These are phyloP conservation scores for Diospyros lotus DNA, from an alignment of 148 eudicot genomes.

Conservation along the genomic window DNA sequence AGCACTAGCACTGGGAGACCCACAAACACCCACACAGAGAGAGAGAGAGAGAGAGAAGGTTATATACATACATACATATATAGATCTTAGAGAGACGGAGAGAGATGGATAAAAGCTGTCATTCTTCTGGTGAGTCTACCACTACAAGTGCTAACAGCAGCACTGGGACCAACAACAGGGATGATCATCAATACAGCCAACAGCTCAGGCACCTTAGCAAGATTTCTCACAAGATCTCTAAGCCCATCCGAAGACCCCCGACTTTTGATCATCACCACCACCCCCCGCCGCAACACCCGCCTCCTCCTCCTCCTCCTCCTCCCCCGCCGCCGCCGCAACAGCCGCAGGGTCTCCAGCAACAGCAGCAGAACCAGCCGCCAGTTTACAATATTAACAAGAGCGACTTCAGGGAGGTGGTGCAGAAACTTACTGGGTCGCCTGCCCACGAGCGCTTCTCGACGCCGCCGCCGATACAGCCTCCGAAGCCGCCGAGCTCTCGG, in stretches of 20 bases:
- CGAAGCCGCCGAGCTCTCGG: conserved; percentile 62
- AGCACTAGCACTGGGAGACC: too few species aligned
- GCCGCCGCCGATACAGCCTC: conserved; percentile 33
- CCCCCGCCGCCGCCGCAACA: conserved; percentile 18
- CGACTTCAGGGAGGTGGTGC: conserved; percentile 91
- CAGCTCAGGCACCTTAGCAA: conserved; percentile 56
- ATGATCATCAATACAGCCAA: conserved; percentile 41
- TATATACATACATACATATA: too few species aligned
- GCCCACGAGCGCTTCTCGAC: conserved; percentile 45
- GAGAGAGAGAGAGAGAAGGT: too few species aligned
- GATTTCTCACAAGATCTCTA: conserved; percentile 73
- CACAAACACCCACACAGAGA: too few species aligned
- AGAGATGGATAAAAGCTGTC: conserved; percentile 38
- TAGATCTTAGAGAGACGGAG: neutral
- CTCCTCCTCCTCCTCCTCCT: conserved; percentile 7
- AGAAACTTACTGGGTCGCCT: conserved; percentile 86
- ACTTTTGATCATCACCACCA: conserved; percentile 14
- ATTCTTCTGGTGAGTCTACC: conserved; percentile 32
- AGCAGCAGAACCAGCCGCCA: conserved; percentile 74
- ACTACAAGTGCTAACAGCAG: conserved; percentile 8
- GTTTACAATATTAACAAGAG: conserved; percentile 82
- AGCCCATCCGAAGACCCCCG: conserved; percentile 30
- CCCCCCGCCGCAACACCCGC: conserved; percentile 13
- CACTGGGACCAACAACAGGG: conserved; percentile 2
- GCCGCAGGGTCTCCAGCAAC: conserved; percentile 18